A percentile compares a stretch with the other conserved stretches of the same genome.
phyloP scores from a whole-genome alignment of 169 alveolate species.

The Cryptosporidium andersoni region DNA sequence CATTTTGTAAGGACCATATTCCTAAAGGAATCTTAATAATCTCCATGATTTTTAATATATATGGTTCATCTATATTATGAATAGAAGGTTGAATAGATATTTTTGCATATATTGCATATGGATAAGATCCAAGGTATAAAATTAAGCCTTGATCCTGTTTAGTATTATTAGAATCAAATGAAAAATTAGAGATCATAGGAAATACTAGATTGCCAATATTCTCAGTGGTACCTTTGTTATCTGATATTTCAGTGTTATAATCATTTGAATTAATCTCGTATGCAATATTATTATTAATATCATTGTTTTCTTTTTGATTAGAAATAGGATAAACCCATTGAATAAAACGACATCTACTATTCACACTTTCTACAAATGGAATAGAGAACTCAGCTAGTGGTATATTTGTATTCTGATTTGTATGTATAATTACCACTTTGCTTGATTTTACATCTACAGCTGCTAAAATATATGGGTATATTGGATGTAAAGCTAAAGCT shows the following conservation, averaged over 20 bases:
- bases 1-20: conserved; percentile 43
- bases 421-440: conserved; percentile 39
- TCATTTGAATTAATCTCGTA: too few relatives aligned
- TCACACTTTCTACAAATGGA: conserved; percentile 55
- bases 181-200: too few relatives aligned
- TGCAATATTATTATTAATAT: too few relatives aligned
- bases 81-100: not conserved
- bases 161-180: too few relatives aligned
- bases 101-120: conserved; percentile 14
- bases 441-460: conserved; percentile 33
- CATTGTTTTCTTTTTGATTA: not conserved
- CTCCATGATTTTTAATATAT: conserved; percentile 2
- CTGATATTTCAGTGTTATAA: too few relatives aligned
- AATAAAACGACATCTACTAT: conserved; percentile 32
- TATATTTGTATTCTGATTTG: conserved; percentile 31
- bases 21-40: conserved; percentile 29
- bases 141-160: conserved; percentile 10
- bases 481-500: conserved; percentile 53
- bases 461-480: conserved; percentile 30
- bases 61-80: conserved; percentile 5
- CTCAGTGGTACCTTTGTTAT: too few relatives aligned
- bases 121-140: conserved; percentile 17
- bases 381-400: conserved; percentile 61
- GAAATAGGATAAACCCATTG: conserved; percentile 34
- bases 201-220: too few relatives aligned